These are phyloP conservation scores for Ceratocystis cubensis DNA, from an alignment of 2,329 filamentous ascomycete species.

Conservation along the genomic window DNA sequence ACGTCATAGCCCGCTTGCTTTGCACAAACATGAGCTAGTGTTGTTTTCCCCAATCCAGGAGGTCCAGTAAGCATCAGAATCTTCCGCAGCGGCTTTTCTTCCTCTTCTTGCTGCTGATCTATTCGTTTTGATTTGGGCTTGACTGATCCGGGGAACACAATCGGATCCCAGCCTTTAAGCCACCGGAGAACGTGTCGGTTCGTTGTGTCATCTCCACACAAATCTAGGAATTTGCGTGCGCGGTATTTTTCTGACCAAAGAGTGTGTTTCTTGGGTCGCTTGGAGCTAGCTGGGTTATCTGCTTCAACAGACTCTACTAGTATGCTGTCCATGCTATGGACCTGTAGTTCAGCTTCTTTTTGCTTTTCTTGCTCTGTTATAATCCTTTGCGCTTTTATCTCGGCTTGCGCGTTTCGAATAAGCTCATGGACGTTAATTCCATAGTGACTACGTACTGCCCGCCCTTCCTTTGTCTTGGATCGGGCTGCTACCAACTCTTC, in stretches of 20 bases:
- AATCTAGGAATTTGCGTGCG: slow-evolving; percentile 77
- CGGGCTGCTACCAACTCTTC: slow-evolving; percentile 55
- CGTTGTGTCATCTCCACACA: slow-evolving; percentile 88
- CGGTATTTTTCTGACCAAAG: slow-evolving; percentile 98
- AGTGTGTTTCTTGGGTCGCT: slow-evolving; percentile 40
- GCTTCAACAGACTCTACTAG: slow-evolving; percentile 34
- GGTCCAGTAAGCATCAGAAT: slow-evolving; percentile 83
- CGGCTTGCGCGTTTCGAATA: slow-evolving; percentile 55
- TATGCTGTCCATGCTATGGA: slow-evolving; percentile 10
- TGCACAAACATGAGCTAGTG: slow-evolving; percentile 88
- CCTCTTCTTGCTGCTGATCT: slow-evolving; percentile 34
- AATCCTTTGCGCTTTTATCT: slow-evolving; percentile 32
- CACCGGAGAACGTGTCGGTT: slow-evolving; percentile 82
- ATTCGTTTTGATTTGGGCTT: slow-evolving; percentile 41
- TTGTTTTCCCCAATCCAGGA: slow-evolving; percentile 90
- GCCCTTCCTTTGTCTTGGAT: slow-evolving; percentile 52
- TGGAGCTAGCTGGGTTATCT: slow-evolving; percentile 22
- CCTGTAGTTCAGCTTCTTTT: background rate
- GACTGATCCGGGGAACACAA: slow-evolving; percentile 72
- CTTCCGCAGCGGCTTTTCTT: slow-evolving; percentile 67
- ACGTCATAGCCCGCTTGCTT: slow-evolving; percentile 92
- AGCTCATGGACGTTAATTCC: slow-evolving; percentile 83
- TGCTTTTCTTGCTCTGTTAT: slow-evolving; percentile 11
- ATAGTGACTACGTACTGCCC: slow-evolving; percentile 68
- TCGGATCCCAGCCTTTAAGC: slow-evolving; percentile 85